These are phyloP conservation scores for Reticulascus tulasneorum DNA, from an alignment of 2,329 filamentous ascomycete genomes.

Conservation along the genomic window DNA sequence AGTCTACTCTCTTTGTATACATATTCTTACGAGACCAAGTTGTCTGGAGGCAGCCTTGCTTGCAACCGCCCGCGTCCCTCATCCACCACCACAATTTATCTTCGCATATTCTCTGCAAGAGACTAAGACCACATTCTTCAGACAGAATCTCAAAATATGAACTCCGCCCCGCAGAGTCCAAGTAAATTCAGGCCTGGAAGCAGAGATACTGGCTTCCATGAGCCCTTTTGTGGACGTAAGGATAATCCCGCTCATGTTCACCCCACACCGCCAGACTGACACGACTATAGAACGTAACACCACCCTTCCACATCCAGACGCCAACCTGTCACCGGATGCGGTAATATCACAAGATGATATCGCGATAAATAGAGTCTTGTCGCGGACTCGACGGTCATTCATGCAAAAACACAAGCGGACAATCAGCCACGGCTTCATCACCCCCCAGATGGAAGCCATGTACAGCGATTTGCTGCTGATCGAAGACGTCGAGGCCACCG, in stretches of 20 bases:
- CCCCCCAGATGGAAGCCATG: conserved; percentile 30
- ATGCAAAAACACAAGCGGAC: conserved; percentile 43
- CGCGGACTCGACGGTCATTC: conserved; percentile 42
- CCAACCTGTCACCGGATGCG: conserved; percentile 53
- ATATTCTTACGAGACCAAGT: too few relatives aligned
- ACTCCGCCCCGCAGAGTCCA: conserved; percentile 8
- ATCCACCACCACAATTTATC: neutral
- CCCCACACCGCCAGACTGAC: neutral
- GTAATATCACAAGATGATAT: conserved; percentile 53
- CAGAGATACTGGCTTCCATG: conserved; percentile 49
- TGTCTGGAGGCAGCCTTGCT: too few relatives aligned
- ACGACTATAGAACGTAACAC: conserved; percentile 47
- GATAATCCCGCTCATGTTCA: conserved; percentile 1
- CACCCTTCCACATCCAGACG: conserved; percentile 58
- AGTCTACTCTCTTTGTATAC: neutral
- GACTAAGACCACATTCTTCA: conserved; percentile 7
- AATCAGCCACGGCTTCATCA: conserved; percentile 42
- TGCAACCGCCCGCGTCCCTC: too few relatives aligned
- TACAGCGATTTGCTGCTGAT: conserved; percentile 22
- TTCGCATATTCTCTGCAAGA: conserved; percentile 3
- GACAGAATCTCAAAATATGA: conserved; percentile 11
- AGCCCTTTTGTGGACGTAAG: conserved; percentile 44
- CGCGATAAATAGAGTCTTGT: conserved; percentile 35
- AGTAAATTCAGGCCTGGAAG: conserved; percentile 9
- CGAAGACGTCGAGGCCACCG: conserved; percentile 13